Base-by-base conservation (phyloP, 257 asterid genomes). In the Lavandula angustifolia region DNA sequence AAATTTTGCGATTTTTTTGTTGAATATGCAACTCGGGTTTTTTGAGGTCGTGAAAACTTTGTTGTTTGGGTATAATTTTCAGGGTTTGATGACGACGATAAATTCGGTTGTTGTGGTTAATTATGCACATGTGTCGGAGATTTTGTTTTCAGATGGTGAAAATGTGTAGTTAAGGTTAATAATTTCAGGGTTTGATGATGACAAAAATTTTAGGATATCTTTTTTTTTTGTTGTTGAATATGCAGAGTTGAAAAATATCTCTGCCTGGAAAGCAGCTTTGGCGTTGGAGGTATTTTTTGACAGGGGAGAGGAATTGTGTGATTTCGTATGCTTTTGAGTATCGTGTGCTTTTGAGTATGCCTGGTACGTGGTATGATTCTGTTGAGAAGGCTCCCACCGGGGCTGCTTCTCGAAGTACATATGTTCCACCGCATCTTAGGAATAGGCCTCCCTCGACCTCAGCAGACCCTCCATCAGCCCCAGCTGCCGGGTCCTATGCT, bases 371-470 rank as follows among this genome's bases (percentile, higher is more conserved):
- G 94, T 88, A 92, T 76, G 96, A 85, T 80, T 79, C 95, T 13
- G 75, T 69, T 53, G 89, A 86, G 66, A 73, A 64, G 72, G 82
- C 81, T 73, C 76, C 84, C 72, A 71, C 70, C 65, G 80, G 76
- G 73, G 74, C 74, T 48, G 71, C 75, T 38, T 38, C 80, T 35
- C 73, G 80, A 66, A 65, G 91, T 10, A 65, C 86, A 13, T 91
- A 91, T 55, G 95, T 91, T 70, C 97, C 94, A 0, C 97, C 97
- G 0, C 97, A 91, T 80, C 92, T 91, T 60, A 91, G 97, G 79
- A 91, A 82, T 58, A 91, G 76, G 81, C 78, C 91, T 50, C 43
- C 83, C 18, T 73, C 91, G 16, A 60, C 84, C 52, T 71, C 91
- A 13, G 56, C 78, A 16, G 84, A 82, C 32, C 81, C 73, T 4